A percentile compares a stretch with the other conserved stretches of the same genome.
Conservation (phyloP, 495 filamentous ascomycete genomes). For the Xylaria venustula region DNA sequence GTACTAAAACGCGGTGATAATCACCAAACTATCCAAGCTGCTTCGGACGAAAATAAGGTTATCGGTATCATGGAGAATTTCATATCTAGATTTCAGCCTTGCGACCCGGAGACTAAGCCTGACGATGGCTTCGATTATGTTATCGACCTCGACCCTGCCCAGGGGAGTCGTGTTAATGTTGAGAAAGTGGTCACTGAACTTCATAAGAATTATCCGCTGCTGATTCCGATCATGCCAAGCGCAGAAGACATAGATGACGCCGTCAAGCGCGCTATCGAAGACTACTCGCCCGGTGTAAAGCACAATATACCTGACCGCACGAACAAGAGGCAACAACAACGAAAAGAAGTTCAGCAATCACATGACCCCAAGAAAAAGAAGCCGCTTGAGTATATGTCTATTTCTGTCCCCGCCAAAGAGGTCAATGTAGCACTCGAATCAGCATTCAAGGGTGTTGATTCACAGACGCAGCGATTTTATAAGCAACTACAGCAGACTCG, state of each 20-base stretch:
- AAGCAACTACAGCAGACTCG: constrained; percentile 66
- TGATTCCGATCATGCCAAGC: constrained; percentile 70
- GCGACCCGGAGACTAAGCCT: constrained; percentile 60
- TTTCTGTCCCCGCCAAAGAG: constrained; percentile 58
- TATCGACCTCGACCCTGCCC: constrained; percentile 79
- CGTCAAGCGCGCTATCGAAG: constrained; percentile 69
- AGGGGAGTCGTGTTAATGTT: constrained; percentile 78
- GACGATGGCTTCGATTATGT: constrained; percentile 77
- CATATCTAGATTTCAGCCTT: constrained; percentile 75
- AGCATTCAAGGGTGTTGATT: constrained; percentile 55
- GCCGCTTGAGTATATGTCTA: constrained; percentile 77
- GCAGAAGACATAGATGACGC: constrained; percentile 76
- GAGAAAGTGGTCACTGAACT: constrained; percentile 73
- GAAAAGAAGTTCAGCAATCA: constrained; percentile 32
- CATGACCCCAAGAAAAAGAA: constrained; percentile 46
- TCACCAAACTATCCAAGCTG: constrained; percentile 94
- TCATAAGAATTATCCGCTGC: constrained; percentile 67
- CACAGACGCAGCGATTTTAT: constrained; percentile 63
- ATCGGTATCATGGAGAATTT: constrained; percentile 95
- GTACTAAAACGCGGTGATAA: constrained; percentile 89
- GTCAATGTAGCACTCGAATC: constrained; percentile 63
- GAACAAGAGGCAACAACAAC: constrained; percentile 37
- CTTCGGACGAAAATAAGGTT: constrained; percentile 62
- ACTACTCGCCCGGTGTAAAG: constrained; percentile 74
- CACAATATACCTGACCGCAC: constrained; percentile 62